phyloP scores from a whole-genome alignment of 345 rosid genomes.

The Litchi chinensis region DNA sequence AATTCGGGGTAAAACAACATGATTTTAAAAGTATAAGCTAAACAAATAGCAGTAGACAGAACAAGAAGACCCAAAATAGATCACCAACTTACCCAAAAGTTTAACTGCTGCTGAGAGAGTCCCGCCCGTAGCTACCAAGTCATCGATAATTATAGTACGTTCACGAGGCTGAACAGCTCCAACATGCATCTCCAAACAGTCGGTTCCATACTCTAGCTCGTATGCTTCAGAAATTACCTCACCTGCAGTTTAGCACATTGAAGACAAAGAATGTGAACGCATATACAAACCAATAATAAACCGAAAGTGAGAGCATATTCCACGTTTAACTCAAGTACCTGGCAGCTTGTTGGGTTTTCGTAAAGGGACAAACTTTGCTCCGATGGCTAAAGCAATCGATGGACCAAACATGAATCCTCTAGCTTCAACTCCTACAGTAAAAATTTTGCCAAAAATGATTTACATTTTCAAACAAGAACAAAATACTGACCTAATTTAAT shows the following conservation, averaged over 20 bases:
- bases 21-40: not conserved
- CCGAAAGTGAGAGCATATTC: not conserved
- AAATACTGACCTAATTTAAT: not conserved
- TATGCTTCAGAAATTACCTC: constrained; percentile 73
- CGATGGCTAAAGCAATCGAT: constrained; percentile 85
- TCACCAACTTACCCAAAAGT: constrained; percentile 60
- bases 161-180: constrained; percentile 75
- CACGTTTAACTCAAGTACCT: constrained; percentile 35
- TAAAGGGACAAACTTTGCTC: constrained; percentile 88
- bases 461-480: not conserved
- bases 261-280: not conserved
- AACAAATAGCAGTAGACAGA: not conserved
- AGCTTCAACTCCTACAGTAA: constrained; percentile 72
- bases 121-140: constrained; percentile 94
- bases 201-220: constrained; percentile 86
- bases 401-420: constrained; percentile 97
- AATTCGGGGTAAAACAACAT: not conserved
- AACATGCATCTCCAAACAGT: constrained; percentile 82
- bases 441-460: not conserved
- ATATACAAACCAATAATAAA: not conserved
- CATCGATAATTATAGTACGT: constrained; percentile 74
- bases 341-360: constrained; percentile 86
- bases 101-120: constrained; percentile 86
- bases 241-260: constrained; percentile 36
- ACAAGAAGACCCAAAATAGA: not conserved